Base-by-base conservation (phyloP, 2,329 filamentous ascomycete species). In the Pezicula carpinea region DNA sequence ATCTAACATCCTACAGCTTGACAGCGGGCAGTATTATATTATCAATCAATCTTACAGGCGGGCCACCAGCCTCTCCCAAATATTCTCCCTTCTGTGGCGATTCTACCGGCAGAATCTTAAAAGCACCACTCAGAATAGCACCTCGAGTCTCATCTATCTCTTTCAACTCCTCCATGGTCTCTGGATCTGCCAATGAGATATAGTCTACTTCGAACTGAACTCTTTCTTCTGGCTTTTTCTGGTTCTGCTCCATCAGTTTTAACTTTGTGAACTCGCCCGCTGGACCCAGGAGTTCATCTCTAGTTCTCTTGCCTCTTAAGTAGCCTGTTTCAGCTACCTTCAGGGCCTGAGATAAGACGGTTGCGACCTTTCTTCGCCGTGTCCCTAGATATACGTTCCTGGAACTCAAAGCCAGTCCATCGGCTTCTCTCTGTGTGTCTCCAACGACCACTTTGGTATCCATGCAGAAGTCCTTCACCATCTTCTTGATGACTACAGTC, bases 321-420 rank as follows among this genome's bases (percentile, higher is more conserved):
- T 91, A 95, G 23, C 76, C 74, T 7, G 71, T 69, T 62, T 92
- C 87, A 0, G 89, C 89, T 2, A 83, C 81, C 47, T 70, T 74
- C 22, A 99, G 68, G 0, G 89, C 82, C 29, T 76, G 76, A 39
- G 76, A 79, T 17, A 99, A 73, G 2, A 93, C 85, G 1, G 84
- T 79, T 0, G 87, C 90, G 11, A 87, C 79, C 3, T 70, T 71
- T 21, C 91, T 80, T 53, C 93, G 75, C 41, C 90, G 76, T 15
- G 77, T 66, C 2, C 92, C 93, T 3, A 99, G 80, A 64, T 96
- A 97, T 6, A 96, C 89, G 65, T 99, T 99, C 46, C 93, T 77
- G 29, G 89, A 96, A 64, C 91, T 96, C 67, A 96, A 77, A 2
- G 93, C 93, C 50, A 99, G 71, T 1, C 92, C 92, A 64, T 96